Base-by-base conservation (phyloP, 495 filamentous ascomycete genomes). In the Aspergillus wentii region DNA sequence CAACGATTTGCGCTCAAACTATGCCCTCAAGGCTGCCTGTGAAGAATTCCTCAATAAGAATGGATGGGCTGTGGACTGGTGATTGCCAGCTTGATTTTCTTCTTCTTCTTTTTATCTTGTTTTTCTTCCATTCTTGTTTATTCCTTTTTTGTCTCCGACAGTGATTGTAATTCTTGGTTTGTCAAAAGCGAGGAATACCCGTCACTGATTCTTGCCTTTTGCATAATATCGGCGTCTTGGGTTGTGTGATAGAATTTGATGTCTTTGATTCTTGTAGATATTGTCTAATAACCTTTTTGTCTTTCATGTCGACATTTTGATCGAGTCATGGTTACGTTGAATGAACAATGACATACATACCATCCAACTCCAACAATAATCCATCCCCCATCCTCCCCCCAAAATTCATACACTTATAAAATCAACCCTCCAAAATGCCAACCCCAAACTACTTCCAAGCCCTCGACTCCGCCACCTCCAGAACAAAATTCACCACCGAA, bases 51-150 rank as follows among this genome's bases (percentile, higher is more conserved):
- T 95, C 46, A 69, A 83, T 10, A 68, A 86, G 41, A 95, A 95
- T 57, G 92, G 91, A 17, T 97, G 92, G 91, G 86, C 89, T 13
- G 86, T 83, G 7, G 92, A 97, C 54, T 98, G 83, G 79, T 97
- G 63, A 56, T 49, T n/a, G n/a, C n/a, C n/a, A n/a, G n/a, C n/a
- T 17, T 21, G 22, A 28, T 33, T 44, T 27, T 8, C 13, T 34
- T 42, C 20, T 30, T 46, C 35, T 38, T 13, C 35, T 29, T 9
- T 49, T n/a, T 16, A 27, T 35, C 14, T 36, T 40, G 23, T 30
- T 38, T 44, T 26, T 15, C 41, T 7, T 36, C 36, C 15, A 33
- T 5, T 33, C n/a, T 38, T 18, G 17, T 18, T 21, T 31, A 18
- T 37, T 10, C 35, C 13, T 34, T 5, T 41, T 41, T 33, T 35